A percentile compares a stretch with the other conserved stretches of the same genome.
These are phyloP conservation scores for Nyssa sinensis DNA, from an alignment of 148 eudicot species.

Conservation along the genomic window DNA sequence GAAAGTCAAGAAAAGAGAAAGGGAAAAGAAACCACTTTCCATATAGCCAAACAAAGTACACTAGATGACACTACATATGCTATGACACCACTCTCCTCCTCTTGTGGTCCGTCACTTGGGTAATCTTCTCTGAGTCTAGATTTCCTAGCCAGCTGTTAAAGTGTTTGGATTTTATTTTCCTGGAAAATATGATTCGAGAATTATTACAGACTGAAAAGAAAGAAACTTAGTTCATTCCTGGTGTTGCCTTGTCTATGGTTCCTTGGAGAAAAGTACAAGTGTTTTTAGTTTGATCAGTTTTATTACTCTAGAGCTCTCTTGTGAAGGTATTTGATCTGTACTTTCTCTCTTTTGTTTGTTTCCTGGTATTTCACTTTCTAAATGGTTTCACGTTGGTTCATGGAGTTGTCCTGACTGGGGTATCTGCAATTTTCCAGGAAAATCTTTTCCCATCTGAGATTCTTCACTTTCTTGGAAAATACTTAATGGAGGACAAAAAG, in stretches of 20 bases:
- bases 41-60: neutral
- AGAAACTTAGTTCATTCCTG: no score
- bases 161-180: neutral
- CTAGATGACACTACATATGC: neutral
- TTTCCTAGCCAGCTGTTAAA: neutral
- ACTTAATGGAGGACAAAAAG: constrained; percentile 50
- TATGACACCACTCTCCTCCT: constrained; percentile 1
- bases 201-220: neutral
- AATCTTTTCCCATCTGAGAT: neutral
- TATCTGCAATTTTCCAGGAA: neutral
- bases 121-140: neutral
- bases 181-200: neutral
- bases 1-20: neutral
- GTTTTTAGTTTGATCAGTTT: no score
- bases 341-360: neutral
- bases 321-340: neutral
- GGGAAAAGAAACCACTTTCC: neutral
- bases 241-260: no score
- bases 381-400: neutral
- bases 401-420: neutral
- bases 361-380: neutral
- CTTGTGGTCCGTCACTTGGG: neutral
- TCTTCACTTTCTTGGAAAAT: constrained; percentile 7
- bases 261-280: no score
- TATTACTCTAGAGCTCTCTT: no score